Evolutionary conservation across 2,329 filamentous ascomycete species (phyloP), one percentile per base, ranked within the genome.

Genomic region (Lachnellula occidentalis): DNA sequence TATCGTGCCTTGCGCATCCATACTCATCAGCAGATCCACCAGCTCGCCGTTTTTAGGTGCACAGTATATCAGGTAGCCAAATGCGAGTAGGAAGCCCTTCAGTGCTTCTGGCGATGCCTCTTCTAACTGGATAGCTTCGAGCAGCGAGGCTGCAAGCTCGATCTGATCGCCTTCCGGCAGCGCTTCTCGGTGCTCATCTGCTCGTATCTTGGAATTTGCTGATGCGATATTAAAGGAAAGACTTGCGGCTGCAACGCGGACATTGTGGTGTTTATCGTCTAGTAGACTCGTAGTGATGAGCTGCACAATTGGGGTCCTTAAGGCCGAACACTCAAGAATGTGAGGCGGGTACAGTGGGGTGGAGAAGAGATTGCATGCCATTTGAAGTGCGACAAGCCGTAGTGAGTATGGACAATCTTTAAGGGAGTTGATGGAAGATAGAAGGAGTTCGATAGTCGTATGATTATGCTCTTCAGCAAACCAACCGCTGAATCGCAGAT

Each of bases 331-430:
- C 2, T 72, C 69, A 6, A 88, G 73, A 8, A 92, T 75, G 58
- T 85, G 79, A 2, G 82, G 77, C 0, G 83, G 76, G 64, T 87
- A 95, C 0, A 95, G 75, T 0, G 82, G 79, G 1, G 86, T 86
- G 0, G 82, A 85, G 73, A 95, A 96, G 42, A 95, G 76, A 65
- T 96, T 96, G 72, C 90, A 95, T 1, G 83, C 79, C 66, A 92
- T 79, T 63, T 96, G 92, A 21, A 95, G 73, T 0, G 90, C 87
- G 15, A 95, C 89, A 2, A 96, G 82, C 14, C 90, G 86, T 1
- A 95, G 78, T 4, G 88, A 85, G 67, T 96, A 96, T 0, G 90
- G 90, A 41, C 85, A 88, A 1, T 74, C 70, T 8, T 73, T 67
- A 34, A 80, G 75, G 5, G 73, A 69, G 59, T 80, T 83, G 45